Conservation (phyloP, 2,329 filamentous ascomycete genomes). For the Kalaharituber pfeilii region DNA sequence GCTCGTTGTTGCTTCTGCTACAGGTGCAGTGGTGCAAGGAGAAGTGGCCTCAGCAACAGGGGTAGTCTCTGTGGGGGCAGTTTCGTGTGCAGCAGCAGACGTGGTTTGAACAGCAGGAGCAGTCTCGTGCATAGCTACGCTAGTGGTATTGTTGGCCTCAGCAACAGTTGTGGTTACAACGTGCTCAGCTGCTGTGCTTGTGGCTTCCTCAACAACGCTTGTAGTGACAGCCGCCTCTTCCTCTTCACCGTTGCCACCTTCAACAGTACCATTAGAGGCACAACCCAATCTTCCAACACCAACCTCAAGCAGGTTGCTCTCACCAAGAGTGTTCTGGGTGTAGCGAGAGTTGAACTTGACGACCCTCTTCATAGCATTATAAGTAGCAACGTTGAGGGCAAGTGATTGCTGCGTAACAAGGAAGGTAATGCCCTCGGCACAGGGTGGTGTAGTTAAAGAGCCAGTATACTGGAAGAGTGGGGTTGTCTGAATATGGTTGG, state of each 20-base stretch:
- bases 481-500: constrained; percentile 27
- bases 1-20: no score
- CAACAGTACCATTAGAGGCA: constrained; percentile 2
- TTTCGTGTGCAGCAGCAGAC: no score
- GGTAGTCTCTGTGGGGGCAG: no score
- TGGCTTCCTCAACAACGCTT: background rate
- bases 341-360: constrained; percentile 40
- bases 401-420: constrained; percentile 35
- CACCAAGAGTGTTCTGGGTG: constrained; percentile 35
- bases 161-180: constrained; percentile 2
- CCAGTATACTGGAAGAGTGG: constrained; percentile 37
- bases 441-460: constrained; percentile 46
- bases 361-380: constrained; percentile 35
- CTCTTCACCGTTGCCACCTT: background rate
- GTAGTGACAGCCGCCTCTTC: background rate
- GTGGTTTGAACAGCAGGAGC: no score
- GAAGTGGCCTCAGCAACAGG: no score
- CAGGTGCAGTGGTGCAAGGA: no score
- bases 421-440: constrained; percentile 40
- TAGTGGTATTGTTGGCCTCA: background rate
- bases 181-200: background rate
- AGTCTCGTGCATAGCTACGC: no score
- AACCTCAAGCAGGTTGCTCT: constrained; percentile 30
- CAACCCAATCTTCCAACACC: constrained; percentile 6
- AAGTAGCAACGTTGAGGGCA: constrained; percentile 34